A percentile compares a stretch with the other conserved stretches of the same genome.
These are phyloP conservation scores for Penicillium argentinense DNA, from an alignment of 495 filamentous ascomycete genomes.

Conservation along the genomic window DNA sequence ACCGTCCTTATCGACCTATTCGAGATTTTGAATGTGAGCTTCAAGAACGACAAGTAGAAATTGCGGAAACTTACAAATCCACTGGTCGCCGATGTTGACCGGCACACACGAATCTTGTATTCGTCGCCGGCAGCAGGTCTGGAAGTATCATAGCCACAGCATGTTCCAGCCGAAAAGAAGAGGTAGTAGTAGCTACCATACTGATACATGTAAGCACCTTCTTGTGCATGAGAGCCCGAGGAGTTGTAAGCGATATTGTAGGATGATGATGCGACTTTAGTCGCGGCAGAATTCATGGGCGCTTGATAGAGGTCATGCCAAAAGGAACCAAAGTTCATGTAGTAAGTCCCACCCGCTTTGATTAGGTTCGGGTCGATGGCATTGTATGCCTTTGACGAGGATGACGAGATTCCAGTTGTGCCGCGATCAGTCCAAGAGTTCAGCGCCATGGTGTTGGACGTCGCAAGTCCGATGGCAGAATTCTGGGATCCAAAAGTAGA, in stretches of 20 bases:
- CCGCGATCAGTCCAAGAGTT: constrained; percentile 59
- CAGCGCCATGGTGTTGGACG: constrained; percentile 57
- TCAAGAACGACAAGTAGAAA: background rate
- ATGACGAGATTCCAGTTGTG: constrained; percentile 49
- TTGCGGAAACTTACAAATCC: constrained; percentile 45
- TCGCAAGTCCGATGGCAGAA: constrained; percentile 70
- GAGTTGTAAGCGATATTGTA: constrained; percentile 57
- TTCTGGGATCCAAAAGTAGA: constrained; percentile 64
- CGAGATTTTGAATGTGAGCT: background rate
- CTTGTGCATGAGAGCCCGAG: constrained; percentile 52
- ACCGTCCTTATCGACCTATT: constrained; percentile 55
- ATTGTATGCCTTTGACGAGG: constrained; percentile 58
- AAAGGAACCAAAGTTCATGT: constrained; percentile 69
- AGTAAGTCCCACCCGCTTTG: constrained; percentile 45
- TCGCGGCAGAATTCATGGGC: constrained; percentile 50
- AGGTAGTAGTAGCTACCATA: constrained; percentile 65
- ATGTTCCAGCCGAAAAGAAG: constrained; percentile 65
- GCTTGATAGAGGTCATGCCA: constrained; percentile 71
- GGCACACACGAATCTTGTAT: constrained; percentile 70
- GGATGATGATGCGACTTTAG: constrained; percentile 31
- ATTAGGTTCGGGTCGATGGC: constrained; percentile 71
- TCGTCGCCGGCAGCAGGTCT: constrained; percentile 59
- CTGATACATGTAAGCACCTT: constrained; percentile 61
- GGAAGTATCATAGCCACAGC: constrained; percentile 59
- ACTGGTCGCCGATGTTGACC: constrained; percentile 54